phyloP scores from a whole-genome alignment of 148 eudicot genomes.

The Heliosperma pusillum region DNA sequence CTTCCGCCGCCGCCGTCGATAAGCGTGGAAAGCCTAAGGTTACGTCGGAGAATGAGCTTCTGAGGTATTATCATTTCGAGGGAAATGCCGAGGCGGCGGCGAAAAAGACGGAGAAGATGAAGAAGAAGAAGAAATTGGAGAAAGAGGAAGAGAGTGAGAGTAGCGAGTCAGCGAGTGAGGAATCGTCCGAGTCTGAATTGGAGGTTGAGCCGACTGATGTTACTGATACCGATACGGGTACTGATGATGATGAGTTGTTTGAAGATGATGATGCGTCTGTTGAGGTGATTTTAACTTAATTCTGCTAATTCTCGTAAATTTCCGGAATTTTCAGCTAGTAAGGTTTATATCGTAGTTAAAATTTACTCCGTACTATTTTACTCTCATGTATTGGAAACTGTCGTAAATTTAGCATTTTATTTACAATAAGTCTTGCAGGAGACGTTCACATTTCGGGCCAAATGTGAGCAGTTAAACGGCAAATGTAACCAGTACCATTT shows the following conservation, averaged over 20 bases:
- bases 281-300: constrained; percentile 46
- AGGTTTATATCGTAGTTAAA: too few species aligned
- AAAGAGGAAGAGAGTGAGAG: constrained; percentile 22
- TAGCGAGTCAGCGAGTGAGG: constrained; percentile 22
- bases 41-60: constrained; percentile 40
- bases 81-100: constrained; percentile 21
- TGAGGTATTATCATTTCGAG: constrained; percentile 53
- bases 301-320: too few species aligned
- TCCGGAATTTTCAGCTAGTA: too few species aligned
- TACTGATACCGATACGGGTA: constrained; percentile 38
- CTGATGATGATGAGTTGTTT: constrained; percentile 27
- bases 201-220: constrained; percentile 29
- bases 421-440: too few species aligned
- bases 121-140: constrained; percentile 15
- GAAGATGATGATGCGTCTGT: constrained; percentile 56
- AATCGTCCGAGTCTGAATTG: constrained; percentile 27
- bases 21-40: constrained; percentile 65
- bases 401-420: too few species aligned
- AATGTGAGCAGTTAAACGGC: too few species aligned
- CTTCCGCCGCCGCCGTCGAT: constrained; percentile 60
- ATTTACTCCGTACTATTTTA: too few species aligned
- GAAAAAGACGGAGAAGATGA: constrained; percentile 13
- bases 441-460: too few species aligned
- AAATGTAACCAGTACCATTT: too few species aligned
- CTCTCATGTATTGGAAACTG: too few species aligned